Conservation (phyloP, 1,139 yeast genomes). For the Suhomyces taliae region DNA sequence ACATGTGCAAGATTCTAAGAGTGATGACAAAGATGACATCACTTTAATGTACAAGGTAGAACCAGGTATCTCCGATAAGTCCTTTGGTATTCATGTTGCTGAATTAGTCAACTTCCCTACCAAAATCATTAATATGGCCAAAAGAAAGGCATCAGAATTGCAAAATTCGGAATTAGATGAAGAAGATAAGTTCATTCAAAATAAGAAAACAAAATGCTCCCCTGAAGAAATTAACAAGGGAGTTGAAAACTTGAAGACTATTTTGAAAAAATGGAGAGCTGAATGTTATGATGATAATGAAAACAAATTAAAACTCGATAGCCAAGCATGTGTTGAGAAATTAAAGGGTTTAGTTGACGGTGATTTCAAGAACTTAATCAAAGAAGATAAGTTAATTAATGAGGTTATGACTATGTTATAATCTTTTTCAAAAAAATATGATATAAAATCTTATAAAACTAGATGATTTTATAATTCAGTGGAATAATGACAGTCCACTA, state of each 20-base stretch:
- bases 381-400: slow-evolving; percentile 38
- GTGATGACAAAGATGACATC: slow-evolving; percentile 59
- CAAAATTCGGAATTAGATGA: slow-evolving; percentile 59
- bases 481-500: too few relatives aligned
- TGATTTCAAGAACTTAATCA: slow-evolving; percentile 23
- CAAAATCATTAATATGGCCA: slow-evolving; percentile 91
- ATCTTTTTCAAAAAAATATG: background rate
- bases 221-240: slow-evolving; percentile 59
- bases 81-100: slow-evolving; percentile 97
- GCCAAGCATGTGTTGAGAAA: slow-evolving; percentile 38
- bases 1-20: slow-evolving; percentile 56
- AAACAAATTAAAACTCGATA: slow-evolving; percentile 26
- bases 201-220: slow-evolving; percentile 53
- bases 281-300: slow-evolving; percentile 43
- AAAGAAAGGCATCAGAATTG: slow-evolving; percentile 84
- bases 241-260: slow-evolving; percentile 49
- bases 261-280: slow-evolving; percentile 63
- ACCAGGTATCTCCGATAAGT: slow-evolving; percentile 88
- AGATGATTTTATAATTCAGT: too few relatives aligned
- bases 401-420: slow-evolving; percentile 41
- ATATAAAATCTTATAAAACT: background rate
- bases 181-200: slow-evolving; percentile 38
- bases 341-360: slow-evolving; percentile 36
- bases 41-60: slow-evolving; percentile 89
- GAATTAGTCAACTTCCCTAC: slow-evolving; percentile 90